A percentile compares a stretch with the other conserved stretches of the same genome.
Evolutionary conservation across 306 rosid species (phyloP).

Genomic region (Malus fusca): DNA sequence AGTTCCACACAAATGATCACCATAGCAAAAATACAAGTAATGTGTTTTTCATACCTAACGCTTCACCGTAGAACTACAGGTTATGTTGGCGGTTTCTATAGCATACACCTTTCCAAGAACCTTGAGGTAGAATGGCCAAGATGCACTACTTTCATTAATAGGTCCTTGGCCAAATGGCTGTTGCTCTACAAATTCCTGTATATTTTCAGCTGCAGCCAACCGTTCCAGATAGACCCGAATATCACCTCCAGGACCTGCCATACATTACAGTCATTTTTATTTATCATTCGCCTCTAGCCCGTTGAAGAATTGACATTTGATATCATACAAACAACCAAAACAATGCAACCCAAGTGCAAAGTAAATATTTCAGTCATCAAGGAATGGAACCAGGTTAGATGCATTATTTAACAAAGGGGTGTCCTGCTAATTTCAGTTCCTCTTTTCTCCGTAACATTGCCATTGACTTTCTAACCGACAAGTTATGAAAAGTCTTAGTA

Average conservation of each 20-base stretch:
- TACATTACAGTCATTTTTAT: not conserved
- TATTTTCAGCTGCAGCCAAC: constrained; percentile 44
- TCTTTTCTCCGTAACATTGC: not conserved
- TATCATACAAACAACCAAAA: not conserved
- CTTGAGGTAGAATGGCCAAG: constrained; percentile 54
- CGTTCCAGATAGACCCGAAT: constrained; percentile 45
- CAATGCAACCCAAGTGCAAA: not conserved
- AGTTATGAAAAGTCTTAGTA: not conserved
- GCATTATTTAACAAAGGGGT: not conserved
- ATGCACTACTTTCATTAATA: constrained; percentile 32
- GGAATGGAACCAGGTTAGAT: not conserved
- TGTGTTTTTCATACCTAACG: not conserved
- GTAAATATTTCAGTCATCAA: not conserved
- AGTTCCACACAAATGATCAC: not conserved
- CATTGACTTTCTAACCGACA: not conserved
- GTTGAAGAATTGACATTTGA: not conserved
- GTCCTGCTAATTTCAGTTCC: not conserved
- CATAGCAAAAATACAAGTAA: not conserved
- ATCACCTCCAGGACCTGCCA: constrained; percentile 53
- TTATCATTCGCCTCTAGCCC: not conserved
- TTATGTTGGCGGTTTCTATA: constrained; percentile 4
- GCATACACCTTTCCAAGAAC: constrained; percentile 29
- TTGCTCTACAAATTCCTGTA: constrained; percentile 36
- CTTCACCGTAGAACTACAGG: not conserved
- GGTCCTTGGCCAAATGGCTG: constrained; percentile 60